Percentiles rank a stretch among this genome's conserved stretches.
These are phyloP conservation scores for Discostella pseudostelligera DNA, from an alignment of 108 stramenopile species.

Conservation along the genomic window DNA sequence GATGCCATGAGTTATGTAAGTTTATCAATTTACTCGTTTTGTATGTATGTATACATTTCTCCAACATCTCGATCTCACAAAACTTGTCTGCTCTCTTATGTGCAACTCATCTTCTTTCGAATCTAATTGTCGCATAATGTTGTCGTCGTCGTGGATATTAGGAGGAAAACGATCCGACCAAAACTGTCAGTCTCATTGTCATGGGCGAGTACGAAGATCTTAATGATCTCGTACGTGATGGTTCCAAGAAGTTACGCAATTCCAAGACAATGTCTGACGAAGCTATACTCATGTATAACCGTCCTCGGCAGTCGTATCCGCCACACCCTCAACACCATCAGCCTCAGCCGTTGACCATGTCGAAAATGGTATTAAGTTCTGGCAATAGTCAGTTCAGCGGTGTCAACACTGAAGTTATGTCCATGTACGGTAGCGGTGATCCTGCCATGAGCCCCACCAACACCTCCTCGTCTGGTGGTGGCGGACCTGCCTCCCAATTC, in stretches of 20 bases:
- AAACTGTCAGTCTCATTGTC: constrained; percentile 67
- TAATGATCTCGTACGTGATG: constrained; percentile 87
- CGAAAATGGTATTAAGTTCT: constrained; percentile 2
- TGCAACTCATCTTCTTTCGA: constrained; percentile 3
- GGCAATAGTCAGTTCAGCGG: constrained; percentile 2
- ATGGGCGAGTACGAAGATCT: constrained; percentile 89
- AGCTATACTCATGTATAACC: constrained; percentile 55
- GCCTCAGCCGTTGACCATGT: not conserved
- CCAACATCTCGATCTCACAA: not conserved
- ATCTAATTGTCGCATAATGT: not conserved
- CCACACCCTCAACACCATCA: not conserved
- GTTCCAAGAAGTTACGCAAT: constrained; percentile 81
- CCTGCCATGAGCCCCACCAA: constrained; percentile 1
- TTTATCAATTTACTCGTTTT: not conserved
- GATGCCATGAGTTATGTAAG: constrained; percentile 16
- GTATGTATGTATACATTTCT: not conserved
- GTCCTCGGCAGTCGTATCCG: constrained; percentile 36
- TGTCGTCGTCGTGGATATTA: too few species aligned
- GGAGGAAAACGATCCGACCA: constrained; percentile 70
- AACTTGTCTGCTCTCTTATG: not conserved
- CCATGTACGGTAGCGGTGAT: not conserved
- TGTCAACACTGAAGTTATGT: not conserved
- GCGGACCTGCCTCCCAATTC: constrained; percentile 23
- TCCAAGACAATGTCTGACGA: constrained; percentile 61
- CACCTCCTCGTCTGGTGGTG: not conserved